Evolutionary conservation across 208 protist species (phyloP).

Genomic region (Crithidia fasciculata): DNA sequence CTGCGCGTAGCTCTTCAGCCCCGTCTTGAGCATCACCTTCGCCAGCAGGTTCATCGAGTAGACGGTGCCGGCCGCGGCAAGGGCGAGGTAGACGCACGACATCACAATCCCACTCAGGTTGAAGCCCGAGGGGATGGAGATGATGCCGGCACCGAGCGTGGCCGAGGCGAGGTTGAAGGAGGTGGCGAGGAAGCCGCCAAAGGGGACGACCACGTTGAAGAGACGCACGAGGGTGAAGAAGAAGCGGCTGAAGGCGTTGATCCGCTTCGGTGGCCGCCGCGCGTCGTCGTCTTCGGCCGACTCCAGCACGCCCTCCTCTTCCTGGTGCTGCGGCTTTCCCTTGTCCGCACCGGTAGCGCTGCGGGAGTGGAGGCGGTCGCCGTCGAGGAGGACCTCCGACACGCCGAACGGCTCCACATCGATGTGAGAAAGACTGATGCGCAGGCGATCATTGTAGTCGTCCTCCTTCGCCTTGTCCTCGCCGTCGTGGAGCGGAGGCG

Average conservation of each 20-base stretch:
- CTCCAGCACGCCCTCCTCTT: slow-evolving; percentile 20
- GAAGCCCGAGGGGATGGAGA: slow-evolving; percentile 70
- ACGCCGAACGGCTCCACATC: slow-evolving; percentile 16
- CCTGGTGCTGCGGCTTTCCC: not conserved
- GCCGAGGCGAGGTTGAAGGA: slow-evolving; percentile 74
- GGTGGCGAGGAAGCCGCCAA: slow-evolving; percentile 47
- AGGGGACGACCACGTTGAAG: slow-evolving; percentile 51
- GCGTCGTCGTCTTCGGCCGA: not conserved
- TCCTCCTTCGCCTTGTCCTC: slow-evolving; percentile 18
- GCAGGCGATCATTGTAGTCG: slow-evolving; percentile 28
- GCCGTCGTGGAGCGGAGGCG: not conserved
- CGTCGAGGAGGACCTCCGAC: slow-evolving; percentile 19
- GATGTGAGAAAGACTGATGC: slow-evolving; percentile 30
- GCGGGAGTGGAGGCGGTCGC: slow-evolving; percentile 19
- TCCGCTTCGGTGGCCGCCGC: not conserved
- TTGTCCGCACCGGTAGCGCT: not conserved
- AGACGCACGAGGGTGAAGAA: slow-evolving; percentile 18
- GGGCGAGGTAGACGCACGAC: slow-evolving; percentile 62
- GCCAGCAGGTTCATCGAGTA: slow-evolving; percentile 70
- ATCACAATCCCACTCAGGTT: slow-evolving; percentile 53
- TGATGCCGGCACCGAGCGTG: slow-evolving; percentile 73
- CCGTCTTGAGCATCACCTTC: slow-evolving; percentile 48
- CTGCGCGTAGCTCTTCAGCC: slow-evolving; percentile 68
- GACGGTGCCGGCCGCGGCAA: slow-evolving; percentile 68
- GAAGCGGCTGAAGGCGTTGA: slow-evolving; percentile 14